Conservation (phyloP, 805 yeast genomes). For the Myxozyma sirexii region DNA sequence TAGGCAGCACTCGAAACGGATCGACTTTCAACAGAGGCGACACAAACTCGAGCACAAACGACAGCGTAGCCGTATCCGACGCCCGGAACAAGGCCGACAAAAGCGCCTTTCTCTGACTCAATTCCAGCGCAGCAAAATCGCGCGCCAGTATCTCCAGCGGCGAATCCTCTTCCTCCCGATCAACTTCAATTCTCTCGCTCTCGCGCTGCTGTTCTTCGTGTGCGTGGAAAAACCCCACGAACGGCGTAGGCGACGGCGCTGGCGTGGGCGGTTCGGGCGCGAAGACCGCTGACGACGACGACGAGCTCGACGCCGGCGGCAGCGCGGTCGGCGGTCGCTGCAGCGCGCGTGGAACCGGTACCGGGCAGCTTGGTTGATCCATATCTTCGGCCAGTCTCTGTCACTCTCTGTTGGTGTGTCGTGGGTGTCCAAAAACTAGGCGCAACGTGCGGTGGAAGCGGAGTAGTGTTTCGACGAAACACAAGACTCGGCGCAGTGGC, state of each 20-base stretch:
- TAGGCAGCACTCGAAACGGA: slow-evolving; percentile 61
- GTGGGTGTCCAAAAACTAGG: too few species aligned
- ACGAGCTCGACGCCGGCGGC: neutral
- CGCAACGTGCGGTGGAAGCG: too few species aligned
- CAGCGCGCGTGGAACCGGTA: neutral
- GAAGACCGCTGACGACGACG: neutral
- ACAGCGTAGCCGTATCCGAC: slow-evolving; percentile 33
- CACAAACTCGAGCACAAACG: slow-evolving; percentile 37
- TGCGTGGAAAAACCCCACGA: neutral
- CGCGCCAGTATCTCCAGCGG: slow-evolving; percentile 21
- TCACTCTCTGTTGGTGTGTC: too few species aligned
- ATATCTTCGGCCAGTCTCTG: neutral
- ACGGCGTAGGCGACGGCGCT: slow-evolving; percentile 34
- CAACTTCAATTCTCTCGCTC: neutral
- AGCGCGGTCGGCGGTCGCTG: slow-evolving; percentile 7
- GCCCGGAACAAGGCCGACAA: slow-evolving; percentile 28
- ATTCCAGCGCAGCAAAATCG: slow-evolving; percentile 21
- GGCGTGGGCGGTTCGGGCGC: slow-evolving; percentile 33
- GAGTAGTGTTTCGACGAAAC: too few species aligned
- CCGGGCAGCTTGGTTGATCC: neutral
- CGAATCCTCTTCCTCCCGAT: neutral
- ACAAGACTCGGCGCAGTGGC: too few species aligned
- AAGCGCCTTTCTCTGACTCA: slow-evolving; percentile 24
- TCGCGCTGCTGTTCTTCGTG: neutral
- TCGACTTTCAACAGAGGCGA: slow-evolving; percentile 46